Evolutionary conservation across 345 rosid genomes (phyloP).

Genomic region (Hibiscus tridactylites): DNA sequence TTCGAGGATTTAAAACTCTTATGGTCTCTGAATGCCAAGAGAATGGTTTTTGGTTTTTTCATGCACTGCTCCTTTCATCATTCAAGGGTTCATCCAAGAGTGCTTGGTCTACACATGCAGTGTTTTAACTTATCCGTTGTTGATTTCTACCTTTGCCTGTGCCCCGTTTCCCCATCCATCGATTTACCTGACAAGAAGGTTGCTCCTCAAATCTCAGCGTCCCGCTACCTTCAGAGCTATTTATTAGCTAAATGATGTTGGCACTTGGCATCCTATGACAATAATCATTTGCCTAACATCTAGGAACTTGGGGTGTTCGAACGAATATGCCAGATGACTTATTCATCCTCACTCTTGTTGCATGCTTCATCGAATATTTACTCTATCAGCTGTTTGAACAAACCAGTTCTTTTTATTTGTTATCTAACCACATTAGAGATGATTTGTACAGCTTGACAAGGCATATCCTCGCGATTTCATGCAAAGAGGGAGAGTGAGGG

Average conservation of each 20-base stretch:
- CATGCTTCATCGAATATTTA: background rate
- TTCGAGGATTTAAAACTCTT: background rate
- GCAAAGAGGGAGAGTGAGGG: conserved; percentile 94
- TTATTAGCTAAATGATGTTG: background rate
- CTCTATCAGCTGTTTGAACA: background rate
- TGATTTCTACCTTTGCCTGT: background rate
- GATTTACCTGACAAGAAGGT: background rate
- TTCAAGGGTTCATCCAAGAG: background rate
- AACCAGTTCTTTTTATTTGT: background rate
- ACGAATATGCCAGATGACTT: background rate
- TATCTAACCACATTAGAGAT: background rate
- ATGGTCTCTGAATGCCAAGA: background rate
- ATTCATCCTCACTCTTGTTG: background rate
- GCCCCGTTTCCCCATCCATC: background rate
- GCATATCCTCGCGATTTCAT: conserved; percentile 90
- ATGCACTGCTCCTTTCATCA: background rate
- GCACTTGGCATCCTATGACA: background rate
- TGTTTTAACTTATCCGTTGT: background rate
- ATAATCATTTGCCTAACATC: background rate
- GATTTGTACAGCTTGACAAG: conserved; percentile 53
- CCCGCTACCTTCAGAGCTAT: background rate
- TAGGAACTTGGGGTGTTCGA: background rate
- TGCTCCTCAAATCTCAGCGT: background rate
- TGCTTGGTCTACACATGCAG: background rate
- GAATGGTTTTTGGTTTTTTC: background rate